A percentile compares a stretch with the other conserved stretches of the same genome.
phyloP scores from a whole-genome alignment of 805 yeast genomes.

The Nakazawaea molendinolei region DNA sequence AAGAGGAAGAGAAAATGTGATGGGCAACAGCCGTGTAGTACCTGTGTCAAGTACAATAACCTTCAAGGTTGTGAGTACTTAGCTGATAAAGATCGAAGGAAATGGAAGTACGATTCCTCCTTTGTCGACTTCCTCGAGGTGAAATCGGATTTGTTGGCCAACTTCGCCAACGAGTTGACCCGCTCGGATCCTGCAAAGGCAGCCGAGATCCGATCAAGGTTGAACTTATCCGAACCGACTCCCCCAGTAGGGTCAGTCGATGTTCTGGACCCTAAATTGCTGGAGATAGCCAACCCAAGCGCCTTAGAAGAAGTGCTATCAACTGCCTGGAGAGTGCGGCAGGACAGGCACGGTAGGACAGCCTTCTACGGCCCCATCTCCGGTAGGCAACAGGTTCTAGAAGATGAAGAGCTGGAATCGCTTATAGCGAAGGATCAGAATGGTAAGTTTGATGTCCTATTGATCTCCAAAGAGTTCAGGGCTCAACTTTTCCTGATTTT shows the following conservation, averaged over 20 bases:
- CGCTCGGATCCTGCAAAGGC: slow-evolving; percentile 17
- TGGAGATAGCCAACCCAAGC: slow-evolving; percentile 17
- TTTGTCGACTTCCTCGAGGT: slow-evolving; percentile 25
- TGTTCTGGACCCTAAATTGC: slow-evolving; percentile 9
- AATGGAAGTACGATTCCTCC: slow-evolving; percentile 25
- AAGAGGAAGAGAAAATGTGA: slow-evolving; percentile 26
- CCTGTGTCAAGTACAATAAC: slow-evolving; percentile 19
- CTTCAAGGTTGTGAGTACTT: slow-evolving; percentile 20
- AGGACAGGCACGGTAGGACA: slow-evolving; percentile 20
- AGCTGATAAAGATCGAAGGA: slow-evolving; percentile 20
- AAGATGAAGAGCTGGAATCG: slow-evolving; percentile 14
- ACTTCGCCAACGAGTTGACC: slow-evolving; percentile 19
- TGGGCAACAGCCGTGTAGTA: slow-evolving; percentile 22
- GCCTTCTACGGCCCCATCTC: slow-evolving; percentile 30
- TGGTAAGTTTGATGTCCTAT: slow-evolving; percentile 14
- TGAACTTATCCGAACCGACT: slow-evolving; percentile 11
- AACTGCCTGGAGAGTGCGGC: slow-evolving; percentile 27
- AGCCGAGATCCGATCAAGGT: slow-evolving; percentile 3
- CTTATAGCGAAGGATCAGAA: slow-evolving; percentile 3
- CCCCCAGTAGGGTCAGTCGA: slow-evolving; percentile 12
- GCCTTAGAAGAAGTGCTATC: slow-evolving; percentile 27
- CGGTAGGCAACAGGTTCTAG: slow-evolving; percentile 24
- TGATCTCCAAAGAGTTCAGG: slow-evolving; percentile 10
- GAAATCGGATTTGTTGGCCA: slow-evolving; percentile 22
- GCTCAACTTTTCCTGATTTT: slow-evolving; percentile 16